These are phyloP conservation scores for Lachancea fermentati DNA, from an alignment of 805 yeast genomes.

Conservation along the genomic window DNA sequence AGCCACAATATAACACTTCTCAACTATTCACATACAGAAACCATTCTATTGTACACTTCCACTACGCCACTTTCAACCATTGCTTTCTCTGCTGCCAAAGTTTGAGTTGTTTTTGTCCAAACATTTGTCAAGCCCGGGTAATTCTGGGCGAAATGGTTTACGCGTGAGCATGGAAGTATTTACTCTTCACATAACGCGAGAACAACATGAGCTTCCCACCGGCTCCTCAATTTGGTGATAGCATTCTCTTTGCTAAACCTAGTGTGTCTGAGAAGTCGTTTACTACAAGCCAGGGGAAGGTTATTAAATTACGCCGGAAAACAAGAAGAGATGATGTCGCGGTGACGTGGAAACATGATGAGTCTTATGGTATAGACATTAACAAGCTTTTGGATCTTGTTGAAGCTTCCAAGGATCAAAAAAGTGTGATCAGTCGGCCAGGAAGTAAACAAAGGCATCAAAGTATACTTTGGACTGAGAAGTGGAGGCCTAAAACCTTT, in stretches of 20 bases:
- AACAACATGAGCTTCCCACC: background rate
- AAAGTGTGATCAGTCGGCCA: background rate
- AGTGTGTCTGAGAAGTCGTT: slow-evolving; percentile 6
- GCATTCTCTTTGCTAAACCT: slow-evolving; percentile 1
- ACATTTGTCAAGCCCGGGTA: background rate
- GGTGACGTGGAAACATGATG: slow-evolving; percentile 24
- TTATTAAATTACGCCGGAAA: slow-evolving; percentile 10
- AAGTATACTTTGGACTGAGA: slow-evolving; percentile 47
- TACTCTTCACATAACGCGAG: background rate
- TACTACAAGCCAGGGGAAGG: slow-evolving; percentile 12
- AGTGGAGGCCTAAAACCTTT: slow-evolving; percentile 61
- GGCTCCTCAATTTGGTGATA: slow-evolving; percentile 2
- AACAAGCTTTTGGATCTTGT: slow-evolving; percentile 33
- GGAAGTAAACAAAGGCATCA: background rate
- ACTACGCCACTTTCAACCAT: background rate
- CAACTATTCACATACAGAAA: slow-evolving; percentile 6
- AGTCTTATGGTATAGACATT: slow-evolving; percentile 36
- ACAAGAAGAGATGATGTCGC: slow-evolving; percentile 1
- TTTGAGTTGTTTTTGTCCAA: background rate
- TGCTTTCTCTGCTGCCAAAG: background rate
- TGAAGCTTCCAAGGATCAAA: slow-evolving; percentile 16
- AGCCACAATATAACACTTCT: background rate
- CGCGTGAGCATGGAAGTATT: background rate
- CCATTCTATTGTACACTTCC: slow-evolving; percentile 3
- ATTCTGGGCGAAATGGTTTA: background rate